A percentile compares a stretch with the other conserved stretches of the same genome.
These are phyloP conservation scores for Aspergillus texensis DNA, from an alignment of 2,329 filamentous ascomycete species.

Conservation along the genomic window DNA sequence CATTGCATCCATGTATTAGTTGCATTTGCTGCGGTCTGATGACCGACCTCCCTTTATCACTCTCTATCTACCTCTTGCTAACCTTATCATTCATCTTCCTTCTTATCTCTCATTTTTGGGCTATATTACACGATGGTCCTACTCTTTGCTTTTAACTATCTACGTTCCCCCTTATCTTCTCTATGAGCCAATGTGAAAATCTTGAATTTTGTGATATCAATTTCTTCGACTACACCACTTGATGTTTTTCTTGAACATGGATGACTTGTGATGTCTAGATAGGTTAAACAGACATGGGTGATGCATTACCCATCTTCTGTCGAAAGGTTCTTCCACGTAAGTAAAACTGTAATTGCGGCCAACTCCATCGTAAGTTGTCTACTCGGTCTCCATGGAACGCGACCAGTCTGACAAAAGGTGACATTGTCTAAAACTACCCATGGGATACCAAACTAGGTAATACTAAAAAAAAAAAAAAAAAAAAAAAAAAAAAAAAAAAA, in stretches of 20 bases:
- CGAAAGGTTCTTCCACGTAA: neutral
- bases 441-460: too few species aligned
- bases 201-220: slow-evolving; percentile 3
- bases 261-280: slow-evolving; percentile 2
- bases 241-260: slow-evolving; percentile 1
- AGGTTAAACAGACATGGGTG: neutral
- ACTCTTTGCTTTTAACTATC: neutral
- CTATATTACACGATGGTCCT: neutral
- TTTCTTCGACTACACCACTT: neutral
- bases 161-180: neutral
- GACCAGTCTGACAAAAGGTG: too few species aligned
- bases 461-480: too few species aligned
- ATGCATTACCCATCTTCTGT: neutral
- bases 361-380: neutral
- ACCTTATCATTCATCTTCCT: neutral
- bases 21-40: neutral
- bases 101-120: neutral
- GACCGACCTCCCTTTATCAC: neutral
- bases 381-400: too few species aligned
- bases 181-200: neutral
- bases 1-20: slow-evolving; percentile 14
- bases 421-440: too few species aligned
- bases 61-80: neutral
- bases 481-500: too few species aligned
- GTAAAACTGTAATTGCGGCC: neutral